These are phyloP conservation scores for Ophiocordyceps camponoti-saundersi DNA, from an alignment of 2,329 filamentous ascomycete genomes.

Conservation along the genomic window DNA sequence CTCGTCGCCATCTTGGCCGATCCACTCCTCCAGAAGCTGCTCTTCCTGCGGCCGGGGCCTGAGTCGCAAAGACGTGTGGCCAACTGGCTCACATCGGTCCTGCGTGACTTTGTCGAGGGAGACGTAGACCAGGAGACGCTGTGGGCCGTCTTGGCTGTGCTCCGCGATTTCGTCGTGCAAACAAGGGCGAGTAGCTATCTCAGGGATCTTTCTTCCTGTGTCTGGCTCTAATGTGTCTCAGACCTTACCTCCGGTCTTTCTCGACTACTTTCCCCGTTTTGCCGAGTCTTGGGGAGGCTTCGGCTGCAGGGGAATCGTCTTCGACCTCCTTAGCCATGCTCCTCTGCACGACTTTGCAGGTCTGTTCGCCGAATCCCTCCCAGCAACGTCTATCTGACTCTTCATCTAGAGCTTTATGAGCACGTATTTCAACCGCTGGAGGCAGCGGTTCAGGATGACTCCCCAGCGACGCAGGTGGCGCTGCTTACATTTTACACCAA, in stretches of 20 bases:
- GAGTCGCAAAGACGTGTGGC: slow-evolving; percentile 33
- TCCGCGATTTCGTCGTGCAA: slow-evolving; percentile 36
- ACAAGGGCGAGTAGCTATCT: slow-evolving; percentile 29
- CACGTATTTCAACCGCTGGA: slow-evolving; percentile 36
- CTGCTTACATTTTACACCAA: slow-evolving; percentile 51
- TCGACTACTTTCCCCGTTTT: slow-evolving; percentile 33
- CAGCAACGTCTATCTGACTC: neutral
- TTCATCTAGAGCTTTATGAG: slow-evolving; percentile 27
- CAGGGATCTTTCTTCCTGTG: neutral
- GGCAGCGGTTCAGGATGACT: slow-evolving; percentile 28
- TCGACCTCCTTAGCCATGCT: slow-evolving; percentile 39
- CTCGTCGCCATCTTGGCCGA: slow-evolving; percentile 61
- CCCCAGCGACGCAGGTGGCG: slow-evolving; percentile 32
- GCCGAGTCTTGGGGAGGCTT: slow-evolving; percentile 45
- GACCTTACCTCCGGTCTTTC: slow-evolving; percentile 29
- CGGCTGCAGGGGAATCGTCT: slow-evolving; percentile 31
- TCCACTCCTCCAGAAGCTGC: slow-evolving; percentile 60
- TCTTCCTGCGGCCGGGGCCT: slow-evolving; percentile 43
- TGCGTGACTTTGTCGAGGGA: slow-evolving; percentile 37
- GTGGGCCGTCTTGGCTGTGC: slow-evolving; percentile 34
- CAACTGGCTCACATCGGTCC: slow-evolving; percentile 39
- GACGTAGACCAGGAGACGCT: slow-evolving; percentile 30
- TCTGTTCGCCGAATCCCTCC: slow-evolving; percentile 11
- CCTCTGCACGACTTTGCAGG: slow-evolving; percentile 40
- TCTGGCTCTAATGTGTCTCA: slow-evolving; percentile 4